These are phyloP conservation scores for Zoysia pacifica DNA, from an alignment of 176 grass and related monocot genomes.

Conservation along the genomic window DNA sequence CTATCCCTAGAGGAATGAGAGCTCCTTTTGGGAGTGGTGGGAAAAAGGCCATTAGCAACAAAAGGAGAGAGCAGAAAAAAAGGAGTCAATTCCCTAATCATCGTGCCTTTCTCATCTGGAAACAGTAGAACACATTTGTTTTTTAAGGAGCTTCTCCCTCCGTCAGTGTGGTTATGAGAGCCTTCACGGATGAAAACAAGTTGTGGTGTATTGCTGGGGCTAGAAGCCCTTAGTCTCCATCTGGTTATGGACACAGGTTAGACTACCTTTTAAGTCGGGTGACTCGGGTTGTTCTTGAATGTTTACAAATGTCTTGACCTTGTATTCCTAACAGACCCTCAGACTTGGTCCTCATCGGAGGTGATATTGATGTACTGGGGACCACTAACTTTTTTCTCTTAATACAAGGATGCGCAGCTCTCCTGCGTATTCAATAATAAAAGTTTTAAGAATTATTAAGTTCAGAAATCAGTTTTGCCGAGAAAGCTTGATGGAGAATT, in stretches of 20 bases:
- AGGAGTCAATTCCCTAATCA: neutral
- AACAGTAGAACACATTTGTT: neutral
- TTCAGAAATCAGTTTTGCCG: neutral
- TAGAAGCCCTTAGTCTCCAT: neutral
- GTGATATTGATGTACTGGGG: no score
- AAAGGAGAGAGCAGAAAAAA: neutral
- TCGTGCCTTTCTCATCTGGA: neutral
- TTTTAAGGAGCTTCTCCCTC: neutral
- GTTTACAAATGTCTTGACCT: no score
- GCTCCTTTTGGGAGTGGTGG: neutral
- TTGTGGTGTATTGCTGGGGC: neutral
- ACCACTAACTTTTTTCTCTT: neutral
- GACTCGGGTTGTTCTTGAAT: no score
- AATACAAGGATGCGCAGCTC: no score
- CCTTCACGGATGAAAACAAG: neutral
- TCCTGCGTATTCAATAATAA: no score
- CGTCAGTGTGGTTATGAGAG: neutral
- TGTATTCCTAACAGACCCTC: no score
- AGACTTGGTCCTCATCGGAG: no score
- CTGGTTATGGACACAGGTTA: neutral
- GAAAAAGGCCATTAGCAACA: no score
- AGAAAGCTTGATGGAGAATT: constrained; percentile 14
- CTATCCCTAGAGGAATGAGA: no score
- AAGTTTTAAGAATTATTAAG: neutral
- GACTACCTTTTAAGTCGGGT: no score